Evolutionary conservation across 352 stramenopile species (phyloP).

Genomic region (Globisporangium perplexum): DNA sequence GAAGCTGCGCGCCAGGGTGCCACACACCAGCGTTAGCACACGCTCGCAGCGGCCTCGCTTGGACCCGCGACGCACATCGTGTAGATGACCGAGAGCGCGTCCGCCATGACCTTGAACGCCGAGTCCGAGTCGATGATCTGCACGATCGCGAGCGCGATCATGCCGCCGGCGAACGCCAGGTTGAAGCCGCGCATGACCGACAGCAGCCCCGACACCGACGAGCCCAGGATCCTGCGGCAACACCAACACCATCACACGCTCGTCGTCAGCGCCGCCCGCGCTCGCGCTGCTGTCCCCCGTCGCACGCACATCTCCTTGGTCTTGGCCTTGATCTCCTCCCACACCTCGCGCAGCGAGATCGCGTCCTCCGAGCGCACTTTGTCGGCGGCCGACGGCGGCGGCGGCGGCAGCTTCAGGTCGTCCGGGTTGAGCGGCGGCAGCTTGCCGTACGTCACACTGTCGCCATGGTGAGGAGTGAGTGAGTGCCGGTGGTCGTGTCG

Average conservation of each 20-base stretch:
- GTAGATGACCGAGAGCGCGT: slow-evolving; percentile 76
- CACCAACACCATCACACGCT: too few species aligned
- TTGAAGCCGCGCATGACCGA: slow-evolving; percentile 76
- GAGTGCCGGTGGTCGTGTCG: background rate
- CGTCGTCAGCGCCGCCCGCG: slow-evolving; percentile 1
- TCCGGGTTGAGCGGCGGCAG: slow-evolving; percentile 80
- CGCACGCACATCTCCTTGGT: slow-evolving; percentile 62
- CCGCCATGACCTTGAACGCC: slow-evolving; percentile 68
- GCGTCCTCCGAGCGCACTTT: slow-evolving; percentile 60
- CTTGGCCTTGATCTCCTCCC: slow-evolving; percentile 80
- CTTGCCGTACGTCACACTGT: slow-evolving; percentile 66
- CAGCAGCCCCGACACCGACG: slow-evolving; percentile 74
- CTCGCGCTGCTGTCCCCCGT: background rate
- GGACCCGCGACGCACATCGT: slow-evolving; percentile 74
- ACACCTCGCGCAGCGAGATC: slow-evolving; percentile 83
- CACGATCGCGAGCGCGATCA: slow-evolving; percentile 65
- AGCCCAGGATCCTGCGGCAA: slow-evolving; percentile 60
- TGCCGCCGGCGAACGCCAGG: slow-evolving; percentile 60
- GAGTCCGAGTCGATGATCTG: slow-evolving; percentile 66
- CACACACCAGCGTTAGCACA: background rate
- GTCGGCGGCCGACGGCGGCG: slow-evolving; percentile 64
- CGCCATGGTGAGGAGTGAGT: slow-evolving; percentile 13
- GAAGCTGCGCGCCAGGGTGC: slow-evolving; percentile 28
- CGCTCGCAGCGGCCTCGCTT: too few species aligned
- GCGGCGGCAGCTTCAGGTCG: slow-evolving; percentile 76